phyloP scores from a whole-genome alignment of 2,329 filamentous ascomycete genomes.

The Dichotomopilus funicola region DNA sequence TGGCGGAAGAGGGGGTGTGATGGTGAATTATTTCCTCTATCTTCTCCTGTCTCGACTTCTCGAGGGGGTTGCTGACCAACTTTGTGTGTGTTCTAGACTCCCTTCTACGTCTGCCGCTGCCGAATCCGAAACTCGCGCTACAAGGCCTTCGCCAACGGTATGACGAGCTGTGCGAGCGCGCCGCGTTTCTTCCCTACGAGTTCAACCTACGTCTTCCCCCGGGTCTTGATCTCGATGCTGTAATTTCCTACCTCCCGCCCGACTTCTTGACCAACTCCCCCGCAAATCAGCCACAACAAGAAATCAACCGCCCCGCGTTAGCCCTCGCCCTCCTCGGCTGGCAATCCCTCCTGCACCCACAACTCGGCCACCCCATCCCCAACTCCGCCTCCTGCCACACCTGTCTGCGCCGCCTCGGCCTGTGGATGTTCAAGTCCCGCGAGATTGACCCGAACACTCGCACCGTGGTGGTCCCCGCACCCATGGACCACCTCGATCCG shows the following conservation, averaged over 20 bases:
- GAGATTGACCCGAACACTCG: slow-evolving; percentile 50
- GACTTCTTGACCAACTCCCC: slow-evolving; percentile 48
- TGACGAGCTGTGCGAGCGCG: slow-evolving; percentile 50
- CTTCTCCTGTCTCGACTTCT: neutral
- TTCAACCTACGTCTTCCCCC: slow-evolving; percentile 55
- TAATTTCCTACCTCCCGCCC: slow-evolving; percentile 44
- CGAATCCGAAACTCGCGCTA: slow-evolving; percentile 54
- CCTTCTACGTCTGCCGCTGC: slow-evolving; percentile 55
- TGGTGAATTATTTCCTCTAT: slow-evolving; percentile 42
- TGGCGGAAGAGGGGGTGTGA: slow-evolving; percentile 89
- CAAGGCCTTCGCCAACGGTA: slow-evolving; percentile 57
- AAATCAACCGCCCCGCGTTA: slow-evolving; percentile 45
- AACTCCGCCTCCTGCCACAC: slow-evolving; percentile 75
- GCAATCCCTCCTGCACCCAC: slow-evolving; percentile 55
- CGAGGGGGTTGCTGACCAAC: slow-evolving; percentile 6
- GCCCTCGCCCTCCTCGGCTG: slow-evolving; percentile 68
- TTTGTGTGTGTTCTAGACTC: slow-evolving; percentile 39
- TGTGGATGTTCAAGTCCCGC: slow-evolving; percentile 90
- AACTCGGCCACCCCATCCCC: slow-evolving; percentile 47
- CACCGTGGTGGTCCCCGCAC: slow-evolving; percentile 49
- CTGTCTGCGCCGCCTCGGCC: slow-evolving; percentile 78
- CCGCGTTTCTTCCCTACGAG: slow-evolving; percentile 52
- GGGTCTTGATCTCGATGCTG: slow-evolving; percentile 43
- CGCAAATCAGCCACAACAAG: slow-evolving; percentile 17
- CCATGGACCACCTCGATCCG: slow-evolving; percentile 62